Base-by-base conservation (phyloP, 805 yeast genomes). In the Ogataea allantospora region DNA sequence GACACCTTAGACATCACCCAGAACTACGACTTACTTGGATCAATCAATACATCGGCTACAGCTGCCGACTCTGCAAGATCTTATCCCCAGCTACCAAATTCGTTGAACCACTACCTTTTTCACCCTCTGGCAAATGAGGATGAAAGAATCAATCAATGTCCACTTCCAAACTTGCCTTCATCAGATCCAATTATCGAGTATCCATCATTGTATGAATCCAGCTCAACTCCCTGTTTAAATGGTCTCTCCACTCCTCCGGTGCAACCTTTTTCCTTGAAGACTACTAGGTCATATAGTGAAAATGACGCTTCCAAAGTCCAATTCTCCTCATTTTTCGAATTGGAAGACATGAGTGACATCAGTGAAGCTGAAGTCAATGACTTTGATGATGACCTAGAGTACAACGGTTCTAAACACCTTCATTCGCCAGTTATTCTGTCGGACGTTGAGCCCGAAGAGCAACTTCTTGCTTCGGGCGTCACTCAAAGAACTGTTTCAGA, bases 111-210 rank as follows among this genome's bases (percentile, higher is more conserved):
- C 22, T 39, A 46, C 19, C 30, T 40, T 6, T 40, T 42, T 27
- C 46, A 46, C 25, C 46, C 47, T 10, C 45, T 42, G 11, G 34
- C 43, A 3, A 30, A 27, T 13, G 36, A 32, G 24, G 43, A 37
- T 12, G 8, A 29, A n/a, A 35, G 32, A 22, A 8, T 13, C 16
- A 26, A 26, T 14, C 43, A 27, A 8, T 37, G 40, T 21, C 24
- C 41, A 12, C 18, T 44, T 17, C 46, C 47, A 16, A 35, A 37
- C 21, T 26, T 47, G 16, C 49, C 50, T 2, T 25, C 45, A 6
- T 49, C 54, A 3, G 54, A 46, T 26, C 51, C 54, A 2, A 47
- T 49, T 3, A 27, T 42, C 6, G 54, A 49, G 26, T 46, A 39
- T 23, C 48, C 48, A 15, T 49, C 54, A 3, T 27, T 49, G 17